A percentile compares a stretch with the other conserved stretches of the same genome.
phyloP scores from a whole-genome alignment of 2,329 filamentous ascomycete species.

The Xylariaceae sp. region DNA sequence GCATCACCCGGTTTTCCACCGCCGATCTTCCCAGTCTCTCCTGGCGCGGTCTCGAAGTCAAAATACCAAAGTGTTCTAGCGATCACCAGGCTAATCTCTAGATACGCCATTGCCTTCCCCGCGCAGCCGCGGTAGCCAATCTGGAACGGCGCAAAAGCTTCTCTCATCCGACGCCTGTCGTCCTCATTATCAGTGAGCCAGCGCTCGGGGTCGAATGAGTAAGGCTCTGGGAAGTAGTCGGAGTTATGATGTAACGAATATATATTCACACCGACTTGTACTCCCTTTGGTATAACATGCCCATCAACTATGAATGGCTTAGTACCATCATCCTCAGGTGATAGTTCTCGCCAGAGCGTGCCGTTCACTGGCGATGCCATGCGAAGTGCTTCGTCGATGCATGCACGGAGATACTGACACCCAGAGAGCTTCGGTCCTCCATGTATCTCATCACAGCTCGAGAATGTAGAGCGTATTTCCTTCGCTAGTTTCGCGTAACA shows the following conservation, averaged over 20 bases:
- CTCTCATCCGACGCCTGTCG: conserved; percentile 7
- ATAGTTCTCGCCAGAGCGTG: conserved; percentile 17
- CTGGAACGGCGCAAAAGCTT: conserved; percentile 15
- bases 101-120: too few species aligned
- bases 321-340: conserved; percentile 10
- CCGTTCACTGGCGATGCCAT: conserved; percentile 15
- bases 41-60: conserved; percentile 14
- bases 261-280: conserved; percentile 17
- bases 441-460: conserved; percentile 6
- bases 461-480: conserved; percentile 16
- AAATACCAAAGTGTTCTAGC: conserved; percentile 19
- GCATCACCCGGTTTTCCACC: conserved; percentile 9
- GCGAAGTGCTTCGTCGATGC: conserved; percentile 18
- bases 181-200: conserved; percentile 12
- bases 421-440: conserved; percentile 13
- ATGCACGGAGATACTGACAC: too few species aligned
- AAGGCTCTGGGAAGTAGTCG: conserved; percentile 18
- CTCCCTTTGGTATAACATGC: conserved; percentile 15
- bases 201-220: conserved; percentile 15
- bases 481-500: conserved; percentile 13
- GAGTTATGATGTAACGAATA: conserved; percentile 16
- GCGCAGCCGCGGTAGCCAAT: conserved; percentile 17
- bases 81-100: conserved; percentile 15
- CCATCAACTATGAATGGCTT: conserved; percentile 15
- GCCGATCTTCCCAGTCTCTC: conserved; percentile 13